Evolutionary conservation across 805 yeast species (phyloP).

Genomic region (Myxozyma monticola): DNA sequence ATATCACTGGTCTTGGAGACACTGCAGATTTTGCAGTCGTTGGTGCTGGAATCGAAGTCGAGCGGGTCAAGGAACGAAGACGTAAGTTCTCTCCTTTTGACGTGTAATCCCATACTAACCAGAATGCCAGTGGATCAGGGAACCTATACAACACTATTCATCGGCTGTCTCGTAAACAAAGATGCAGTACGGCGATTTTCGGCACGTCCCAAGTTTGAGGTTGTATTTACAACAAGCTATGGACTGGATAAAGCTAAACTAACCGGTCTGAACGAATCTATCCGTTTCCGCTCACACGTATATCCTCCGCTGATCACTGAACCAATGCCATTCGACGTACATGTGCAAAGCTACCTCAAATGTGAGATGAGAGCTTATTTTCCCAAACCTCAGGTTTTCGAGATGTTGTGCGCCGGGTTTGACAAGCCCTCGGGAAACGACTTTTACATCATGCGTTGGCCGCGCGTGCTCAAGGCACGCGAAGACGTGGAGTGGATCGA

Average conservation of each 20-base stretch:
- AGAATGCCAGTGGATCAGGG: constrained; percentile 1
- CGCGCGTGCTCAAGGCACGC: constrained; percentile 19
- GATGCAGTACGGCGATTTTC: constrained; percentile 7
- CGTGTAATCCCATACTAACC: background rate
- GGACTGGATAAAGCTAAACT: background rate
- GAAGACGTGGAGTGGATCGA: constrained; percentile 18
- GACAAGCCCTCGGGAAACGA: constrained; percentile 17
- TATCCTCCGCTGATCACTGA: background rate
- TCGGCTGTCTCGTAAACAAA: constrained; percentile 18
- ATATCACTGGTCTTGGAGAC: constrained; percentile 21
- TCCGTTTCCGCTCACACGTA: constrained; percentile 1
- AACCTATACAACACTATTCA: constrained; percentile 6
- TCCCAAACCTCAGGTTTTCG: constrained; percentile 8
- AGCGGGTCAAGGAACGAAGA: constrained; percentile 9
- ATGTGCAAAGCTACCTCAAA: too few relatives aligned
- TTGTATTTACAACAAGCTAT: constrained; percentile 12
- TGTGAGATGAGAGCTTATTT: too few relatives aligned
- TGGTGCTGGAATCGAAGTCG: constrained; percentile 17
- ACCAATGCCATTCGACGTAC: too few relatives aligned
- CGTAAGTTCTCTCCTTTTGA: constrained; percentile 1
- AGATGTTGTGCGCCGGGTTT: constrained; percentile 17
- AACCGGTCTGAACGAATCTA: background rate
- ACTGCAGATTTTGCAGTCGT: constrained; percentile 20
- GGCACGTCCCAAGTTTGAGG: constrained; percentile 15
- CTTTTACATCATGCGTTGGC: constrained; percentile 19